These are phyloP conservation scores for Endothia cerciana DNA, from an alignment of 2,329 filamentous ascomycete species.

Conservation along the genomic window DNA sequence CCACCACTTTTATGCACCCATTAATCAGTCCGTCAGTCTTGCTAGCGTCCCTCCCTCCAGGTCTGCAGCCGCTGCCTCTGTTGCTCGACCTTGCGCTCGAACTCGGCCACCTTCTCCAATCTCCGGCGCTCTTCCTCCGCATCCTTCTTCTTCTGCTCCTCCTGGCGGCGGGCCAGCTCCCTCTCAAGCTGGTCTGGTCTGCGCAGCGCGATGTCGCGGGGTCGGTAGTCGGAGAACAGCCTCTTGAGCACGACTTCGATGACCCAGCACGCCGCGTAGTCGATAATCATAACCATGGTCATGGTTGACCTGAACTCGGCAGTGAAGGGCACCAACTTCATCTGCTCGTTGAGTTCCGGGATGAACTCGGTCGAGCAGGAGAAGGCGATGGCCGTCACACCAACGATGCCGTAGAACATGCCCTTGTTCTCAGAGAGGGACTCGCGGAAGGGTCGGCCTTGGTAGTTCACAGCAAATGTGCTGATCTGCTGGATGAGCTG, in stretches of 20 bases:
- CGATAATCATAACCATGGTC: conserved; percentile 81
- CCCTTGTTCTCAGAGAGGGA: conserved; percentile 92
- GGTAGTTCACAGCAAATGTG: conserved; percentile 99
- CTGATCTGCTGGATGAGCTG: conserved; percentile 99
- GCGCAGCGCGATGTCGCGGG: conserved; percentile 89
- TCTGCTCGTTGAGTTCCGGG: conserved; percentile 90
- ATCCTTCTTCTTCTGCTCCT: conserved; percentile 54
- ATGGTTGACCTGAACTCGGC: conserved; percentile 87
- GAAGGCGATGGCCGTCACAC: conserved; percentile 88
- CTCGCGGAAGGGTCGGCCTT: conserved; percentile 96
- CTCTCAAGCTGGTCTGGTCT: conserved; percentile 83
- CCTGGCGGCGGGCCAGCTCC: conserved; percentile 71
- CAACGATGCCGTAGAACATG: conserved; percentile 97
- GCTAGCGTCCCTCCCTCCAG: conserved; percentile 46
- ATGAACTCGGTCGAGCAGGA: conserved; percentile 93
- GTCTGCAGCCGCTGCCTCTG: conserved; percentile 51
- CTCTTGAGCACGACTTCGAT: conserved; percentile 87
- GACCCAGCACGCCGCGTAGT: conserved; percentile 84
- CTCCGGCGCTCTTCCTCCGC: conserved; percentile 53
- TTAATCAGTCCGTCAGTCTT: not conserved
- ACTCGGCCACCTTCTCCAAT: conserved; percentile 59
- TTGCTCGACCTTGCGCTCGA: conserved; percentile 62
- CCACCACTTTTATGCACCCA: not conserved
- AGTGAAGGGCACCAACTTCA: conserved; percentile 89
- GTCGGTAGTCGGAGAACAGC: conserved; percentile 86